Percentiles rank a stretch among this genome's conserved stretches.
Conservation (phyloP, 352 stramenopile genomes). For the Salisapilia sapeloensis region DNA sequence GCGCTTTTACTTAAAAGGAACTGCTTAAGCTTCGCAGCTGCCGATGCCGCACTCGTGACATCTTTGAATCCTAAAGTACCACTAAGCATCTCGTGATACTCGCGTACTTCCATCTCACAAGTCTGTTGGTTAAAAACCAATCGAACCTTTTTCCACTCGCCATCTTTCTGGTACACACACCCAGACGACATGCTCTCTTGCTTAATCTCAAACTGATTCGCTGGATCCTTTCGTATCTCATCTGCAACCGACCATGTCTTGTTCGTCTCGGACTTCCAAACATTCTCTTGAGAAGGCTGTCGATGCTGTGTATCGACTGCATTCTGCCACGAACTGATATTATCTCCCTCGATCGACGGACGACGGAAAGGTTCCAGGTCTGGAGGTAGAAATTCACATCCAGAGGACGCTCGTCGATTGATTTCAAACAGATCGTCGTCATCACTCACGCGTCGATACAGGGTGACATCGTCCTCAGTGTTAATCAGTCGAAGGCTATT, state of each 20-base stretch:
- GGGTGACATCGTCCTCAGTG: conserved; percentile 3
- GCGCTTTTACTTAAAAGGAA: too few relatives aligned
- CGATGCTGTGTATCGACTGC: too few relatives aligned
- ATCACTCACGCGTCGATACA: not conserved
- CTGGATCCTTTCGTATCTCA: conserved; percentile 37
- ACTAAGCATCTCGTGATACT: too few relatives aligned
- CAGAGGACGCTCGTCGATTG: conserved; percentile 31
- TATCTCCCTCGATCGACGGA: conserved; percentile 52
- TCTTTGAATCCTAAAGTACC: too few relatives aligned
- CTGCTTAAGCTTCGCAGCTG: conserved; percentile 29
- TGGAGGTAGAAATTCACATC: conserved; percentile 39
- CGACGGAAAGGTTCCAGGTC: conserved; percentile 50
- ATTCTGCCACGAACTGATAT: conserved; percentile 44
- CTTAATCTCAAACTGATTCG: conserved; percentile 38
- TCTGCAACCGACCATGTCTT: conserved; percentile 57
- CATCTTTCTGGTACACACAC: conserved; percentile 54
- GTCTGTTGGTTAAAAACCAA: conserved; percentile 54
- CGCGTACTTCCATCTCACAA: conserved; percentile 7
- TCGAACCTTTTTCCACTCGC: conserved; percentile 56
- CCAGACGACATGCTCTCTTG: conserved; percentile 31
- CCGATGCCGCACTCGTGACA: too few relatives aligned
- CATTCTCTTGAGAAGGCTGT: conserved; percentile 55
- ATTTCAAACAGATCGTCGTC: conserved; percentile 31
- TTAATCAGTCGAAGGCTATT: conserved; percentile 5
- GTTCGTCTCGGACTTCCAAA: conserved; percentile 49